Base-by-base conservation (phyloP, 148 eudicot species). In the Drosera capensis region DNA sequence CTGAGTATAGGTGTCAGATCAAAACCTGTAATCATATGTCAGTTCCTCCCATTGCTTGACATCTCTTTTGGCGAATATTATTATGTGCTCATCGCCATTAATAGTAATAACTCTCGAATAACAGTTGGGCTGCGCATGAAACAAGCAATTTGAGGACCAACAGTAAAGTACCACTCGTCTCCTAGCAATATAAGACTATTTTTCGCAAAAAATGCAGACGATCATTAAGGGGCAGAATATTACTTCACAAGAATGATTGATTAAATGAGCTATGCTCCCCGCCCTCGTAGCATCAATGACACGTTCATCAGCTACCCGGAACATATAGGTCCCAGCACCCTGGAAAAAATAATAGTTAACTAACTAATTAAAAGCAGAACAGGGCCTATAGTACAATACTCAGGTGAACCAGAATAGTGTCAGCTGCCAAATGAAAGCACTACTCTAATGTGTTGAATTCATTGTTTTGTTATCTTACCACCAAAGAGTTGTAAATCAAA, bases 291-390 rank as follows among this genome's bases (percentile, higher is more conserved):
- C 97, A 68, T 90, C 97, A 59, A 90, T 75, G 45, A 90, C 97
- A 49, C 85, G 87, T 52, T 90, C 93, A 58, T 90, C 82, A 64
- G 80, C 86, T 46, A 90, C 78, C 31, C 97, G 75, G 40, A 90
- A 90, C 97, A 90, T 80, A 56, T 90, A 90, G 47, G 97, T 90
- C 54, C 97, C 97, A 56, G 97, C 95, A 63, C 97, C 95, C 97
- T 90, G 78, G 77, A 77, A 43, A 23, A 35, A 23, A 45, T 16
- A 49, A 12, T 21, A 12, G 16, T 40, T 15, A 11, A 7, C 7
- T 25, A 2, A 25, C 7, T 15, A 20, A 34, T 5, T 19, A 20
- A 47, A 40, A 31, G 23, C 6, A 48, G 5, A n/a, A n/a, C n/a
- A n/a, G n/a, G n/a, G n/a, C 9, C 38, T 34, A 4, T 11, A 5